These are phyloP conservation scores for Pseudogymnoascus sp. DNA, from an alignment of 2,329 filamentous ascomycete genomes.

Conservation along the genomic window DNA sequence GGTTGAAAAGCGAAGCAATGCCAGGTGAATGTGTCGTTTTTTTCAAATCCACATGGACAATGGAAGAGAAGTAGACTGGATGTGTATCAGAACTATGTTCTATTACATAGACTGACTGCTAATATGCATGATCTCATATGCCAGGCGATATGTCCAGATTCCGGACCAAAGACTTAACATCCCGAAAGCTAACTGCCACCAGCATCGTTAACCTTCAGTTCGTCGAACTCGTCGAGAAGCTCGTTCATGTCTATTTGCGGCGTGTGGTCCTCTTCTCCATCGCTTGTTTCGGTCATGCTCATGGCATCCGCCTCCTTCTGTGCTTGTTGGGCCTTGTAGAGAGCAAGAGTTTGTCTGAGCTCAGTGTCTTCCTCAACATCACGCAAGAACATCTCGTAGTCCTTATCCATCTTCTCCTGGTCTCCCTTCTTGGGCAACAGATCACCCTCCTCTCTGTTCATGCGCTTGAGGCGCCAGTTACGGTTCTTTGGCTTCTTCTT, in stretches of 20 bases:
- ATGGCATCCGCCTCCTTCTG: constrained; percentile 52
- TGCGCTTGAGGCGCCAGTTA: constrained; percentile 91
- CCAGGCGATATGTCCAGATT: background rate
- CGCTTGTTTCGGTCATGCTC: constrained; percentile 56
- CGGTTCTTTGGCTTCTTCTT: constrained; percentile 75
- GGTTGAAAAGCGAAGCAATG: background rate
- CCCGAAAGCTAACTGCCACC: background rate
- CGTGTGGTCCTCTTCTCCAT: constrained; percentile 53
- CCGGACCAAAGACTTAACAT: background rate
- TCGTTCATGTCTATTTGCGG: constrained; percentile 71
- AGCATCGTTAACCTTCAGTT: constrained; percentile 53
- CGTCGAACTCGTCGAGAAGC: constrained; percentile 86
- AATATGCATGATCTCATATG: background rate
- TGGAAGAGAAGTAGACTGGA: background rate
- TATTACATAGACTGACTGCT: background rate
- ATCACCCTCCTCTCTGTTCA: constrained; percentile 83
- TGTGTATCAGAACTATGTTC: background rate
- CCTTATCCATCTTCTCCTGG: constrained; percentile 77
- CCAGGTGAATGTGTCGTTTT: constrained; percentile 2
- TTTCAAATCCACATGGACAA: background rate
- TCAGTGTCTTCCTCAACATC: constrained; percentile 96
- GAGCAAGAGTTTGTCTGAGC: constrained; percentile 68
- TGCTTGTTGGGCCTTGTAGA: constrained; percentile 61
- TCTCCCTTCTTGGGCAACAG: constrained; percentile 79
- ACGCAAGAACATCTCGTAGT: constrained; percentile 94